Conservation (phyloP, 2,329 filamentous ascomycete species). For the Apiospora rasikravindrae region DNA sequence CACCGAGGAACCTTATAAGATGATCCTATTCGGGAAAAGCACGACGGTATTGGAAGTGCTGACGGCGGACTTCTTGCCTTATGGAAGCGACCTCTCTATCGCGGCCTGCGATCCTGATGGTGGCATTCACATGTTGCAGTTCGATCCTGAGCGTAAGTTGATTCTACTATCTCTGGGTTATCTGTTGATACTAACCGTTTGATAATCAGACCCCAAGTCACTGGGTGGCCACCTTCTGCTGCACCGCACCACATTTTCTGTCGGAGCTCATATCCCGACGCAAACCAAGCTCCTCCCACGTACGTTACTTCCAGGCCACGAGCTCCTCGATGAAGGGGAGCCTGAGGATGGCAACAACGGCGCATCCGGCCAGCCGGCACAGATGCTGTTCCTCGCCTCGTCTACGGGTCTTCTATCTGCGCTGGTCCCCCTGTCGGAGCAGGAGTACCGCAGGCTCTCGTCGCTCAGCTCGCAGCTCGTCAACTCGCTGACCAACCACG, state of each 20-base stretch:
- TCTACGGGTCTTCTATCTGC: constrained; percentile 78
- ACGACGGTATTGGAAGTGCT: constrained; percentile 78
- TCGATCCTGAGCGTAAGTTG: constrained; percentile 86
- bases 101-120: constrained; percentile 84
- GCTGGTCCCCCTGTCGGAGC: constrained; percentile 78
- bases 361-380: constrained; percentile 41
- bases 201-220: constrained; percentile 79
- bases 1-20: constrained; percentile 94
- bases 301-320: constrained; percentile 52
- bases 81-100: constrained; percentile 82
- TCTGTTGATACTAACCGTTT: constrained; percentile 31
- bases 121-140: constrained; percentile 88
- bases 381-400: constrained; percentile 70
- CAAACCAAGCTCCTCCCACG: constrained; percentile 78
- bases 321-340: constrained; percentile 34
- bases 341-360: constrained; percentile 33
- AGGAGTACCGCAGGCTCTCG: constrained; percentile 81
- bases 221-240: constrained; percentile 87
- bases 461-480: constrained; percentile 82
- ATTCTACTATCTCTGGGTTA: neutral
- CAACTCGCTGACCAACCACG: constrained; percentile 75
- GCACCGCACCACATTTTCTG: constrained; percentile 85
- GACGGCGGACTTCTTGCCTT: constrained; percentile 85
- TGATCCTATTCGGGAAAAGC: constrained; percentile 91
- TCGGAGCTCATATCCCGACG: constrained; percentile 77